Conservation (phyloP, 2,329 filamentous ascomycete species). For the Botrytis elliptica region DNA sequence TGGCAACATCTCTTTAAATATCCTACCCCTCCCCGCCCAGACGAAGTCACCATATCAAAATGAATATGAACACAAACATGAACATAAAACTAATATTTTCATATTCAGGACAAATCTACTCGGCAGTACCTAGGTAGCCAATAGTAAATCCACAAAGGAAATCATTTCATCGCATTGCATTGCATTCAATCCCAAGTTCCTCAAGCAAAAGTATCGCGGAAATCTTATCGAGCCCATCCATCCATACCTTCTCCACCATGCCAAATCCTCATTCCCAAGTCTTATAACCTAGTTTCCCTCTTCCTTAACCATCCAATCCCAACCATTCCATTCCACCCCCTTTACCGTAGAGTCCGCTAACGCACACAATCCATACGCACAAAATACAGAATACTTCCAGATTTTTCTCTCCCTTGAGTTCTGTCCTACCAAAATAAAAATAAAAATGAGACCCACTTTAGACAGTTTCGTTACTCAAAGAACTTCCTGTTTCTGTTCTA, state of each 20-base stretch:
- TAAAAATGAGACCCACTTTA: neutral
- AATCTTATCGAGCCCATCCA: neutral
- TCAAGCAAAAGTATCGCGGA: neutral
- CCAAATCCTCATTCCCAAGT: neutral
- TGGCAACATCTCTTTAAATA: neutral
- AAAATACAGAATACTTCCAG: neutral
- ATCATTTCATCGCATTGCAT: conserved; percentile 3
- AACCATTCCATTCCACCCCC: neutral
- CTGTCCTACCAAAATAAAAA: neutral
- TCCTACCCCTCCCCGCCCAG: neutral
- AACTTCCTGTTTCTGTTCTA: conserved; percentile 1
- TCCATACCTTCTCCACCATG: neutral
- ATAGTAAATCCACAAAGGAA: neutral
- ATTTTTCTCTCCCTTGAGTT: neutral
- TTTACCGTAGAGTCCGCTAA: neutral
- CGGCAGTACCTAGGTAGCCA: neutral
- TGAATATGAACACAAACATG: neutral
- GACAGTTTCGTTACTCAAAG: conserved; percentile 1
- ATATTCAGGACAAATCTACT: conserved; percentile 10
- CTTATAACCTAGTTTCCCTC: conserved; percentile 3
- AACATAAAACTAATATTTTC: conserved; percentile 6
- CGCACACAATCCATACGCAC: neutral
- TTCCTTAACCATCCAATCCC: neutral
- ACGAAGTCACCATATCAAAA: neutral
- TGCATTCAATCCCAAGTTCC: conserved; percentile 2